Evolutionary conservation across 2,329 filamentous ascomycete genomes (phyloP).

Genomic region (Cryphonectria japonica): DNA sequence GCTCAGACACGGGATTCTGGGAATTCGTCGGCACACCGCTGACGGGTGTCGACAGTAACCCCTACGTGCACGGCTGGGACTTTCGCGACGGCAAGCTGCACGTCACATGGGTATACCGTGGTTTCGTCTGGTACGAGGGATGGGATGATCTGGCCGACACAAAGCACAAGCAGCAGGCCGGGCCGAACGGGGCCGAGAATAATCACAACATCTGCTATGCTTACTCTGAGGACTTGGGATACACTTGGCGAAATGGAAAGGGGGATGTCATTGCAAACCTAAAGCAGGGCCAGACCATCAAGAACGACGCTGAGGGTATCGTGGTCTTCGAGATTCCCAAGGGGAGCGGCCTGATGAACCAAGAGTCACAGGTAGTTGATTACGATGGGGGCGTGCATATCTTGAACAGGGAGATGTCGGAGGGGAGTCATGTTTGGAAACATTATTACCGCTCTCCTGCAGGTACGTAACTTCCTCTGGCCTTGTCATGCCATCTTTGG

Average conservation of each 20-base stretch:
- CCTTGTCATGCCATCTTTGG: neutral
- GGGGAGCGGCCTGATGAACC: slow-evolving; percentile 51
- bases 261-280: slow-evolving; percentile 42
- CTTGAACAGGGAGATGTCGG: slow-evolving; percentile 48
- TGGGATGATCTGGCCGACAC: slow-evolving; percentile 46
- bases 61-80: slow-evolving; percentile 55
- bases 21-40: slow-evolving; percentile 45
- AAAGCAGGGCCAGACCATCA: slow-evolving; percentile 43
- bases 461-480: slow-evolving; percentile 33
- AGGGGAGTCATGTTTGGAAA: slow-evolving; percentile 41
- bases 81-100: slow-evolving; percentile 42
- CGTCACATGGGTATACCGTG: slow-evolving; percentile 55
- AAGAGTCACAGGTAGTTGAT: slow-evolving; percentile 54
- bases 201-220: slow-evolving; percentile 56
- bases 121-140: slow-evolving; percentile 49
- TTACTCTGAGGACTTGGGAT: slow-evolving; percentile 49
- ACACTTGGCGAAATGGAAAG: slow-evolving; percentile 47
- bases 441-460: slow-evolving; percentile 44
- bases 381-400: slow-evolving; percentile 51
- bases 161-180: slow-evolving; percentile 47
- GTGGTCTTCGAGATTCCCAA: slow-evolving; percentile 50
- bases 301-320: slow-evolving; percentile 46
- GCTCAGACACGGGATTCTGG: slow-evolving; percentile 41
- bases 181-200: slow-evolving; percentile 49
- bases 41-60: slow-evolving; percentile 51